These are phyloP conservation scores for Boletellus emodensis DNA, from an alignment of 768 basidiomycete genomes.

Conservation along the genomic window DNA sequence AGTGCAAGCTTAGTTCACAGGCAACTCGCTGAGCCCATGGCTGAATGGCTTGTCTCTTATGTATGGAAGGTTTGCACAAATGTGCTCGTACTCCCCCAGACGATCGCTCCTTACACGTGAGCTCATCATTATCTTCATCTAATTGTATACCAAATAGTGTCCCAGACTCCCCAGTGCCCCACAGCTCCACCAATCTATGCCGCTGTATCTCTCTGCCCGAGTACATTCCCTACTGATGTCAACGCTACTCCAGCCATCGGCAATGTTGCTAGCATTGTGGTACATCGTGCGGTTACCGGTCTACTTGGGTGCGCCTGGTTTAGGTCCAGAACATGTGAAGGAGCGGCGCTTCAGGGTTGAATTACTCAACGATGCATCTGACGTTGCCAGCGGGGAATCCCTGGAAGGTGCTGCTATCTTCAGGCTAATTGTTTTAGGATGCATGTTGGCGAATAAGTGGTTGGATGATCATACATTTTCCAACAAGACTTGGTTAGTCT, in stretches of 20 bases:
- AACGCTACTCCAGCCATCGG: constrained; percentile 78
- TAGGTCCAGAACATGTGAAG: constrained; percentile 51
- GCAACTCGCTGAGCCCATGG: constrained; percentile 70
- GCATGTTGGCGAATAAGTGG: constrained; percentile 88
- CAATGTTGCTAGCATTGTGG: constrained; percentile 74
- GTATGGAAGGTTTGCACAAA: constrained; percentile 82
- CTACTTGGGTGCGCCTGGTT: constrained; percentile 50
- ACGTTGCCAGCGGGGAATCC: constrained; percentile 41
- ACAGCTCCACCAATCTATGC: constrained; percentile 39
- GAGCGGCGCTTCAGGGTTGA: constrained; percentile 63
- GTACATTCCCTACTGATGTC: constrained; percentile 74
- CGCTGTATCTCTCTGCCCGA: constrained; percentile 45
- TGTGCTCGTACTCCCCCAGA: constrained; percentile 54
- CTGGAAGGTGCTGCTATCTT: constrained; percentile 63
- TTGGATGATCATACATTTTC: constrained; percentile 86
- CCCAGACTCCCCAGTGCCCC: constrained; percentile 28
- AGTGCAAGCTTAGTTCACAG: constrained; percentile 56
- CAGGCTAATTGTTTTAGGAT: constrained; percentile 72
- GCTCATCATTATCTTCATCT: constrained; percentile 24
- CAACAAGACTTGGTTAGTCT: constrained; percentile 77
- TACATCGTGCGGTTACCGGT: constrained; percentile 77
- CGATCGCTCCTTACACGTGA: constrained; percentile 54
- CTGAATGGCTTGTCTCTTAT: constrained; percentile 75
- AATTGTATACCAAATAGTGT: constrained; percentile 8
- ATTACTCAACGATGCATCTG: constrained; percentile 49